A percentile compares a stretch with the other conserved stretches of the same genome.
phyloP scores from a whole-genome alignment of 148 eudicot genomes.

The Euryodendron excelsum region DNA sequence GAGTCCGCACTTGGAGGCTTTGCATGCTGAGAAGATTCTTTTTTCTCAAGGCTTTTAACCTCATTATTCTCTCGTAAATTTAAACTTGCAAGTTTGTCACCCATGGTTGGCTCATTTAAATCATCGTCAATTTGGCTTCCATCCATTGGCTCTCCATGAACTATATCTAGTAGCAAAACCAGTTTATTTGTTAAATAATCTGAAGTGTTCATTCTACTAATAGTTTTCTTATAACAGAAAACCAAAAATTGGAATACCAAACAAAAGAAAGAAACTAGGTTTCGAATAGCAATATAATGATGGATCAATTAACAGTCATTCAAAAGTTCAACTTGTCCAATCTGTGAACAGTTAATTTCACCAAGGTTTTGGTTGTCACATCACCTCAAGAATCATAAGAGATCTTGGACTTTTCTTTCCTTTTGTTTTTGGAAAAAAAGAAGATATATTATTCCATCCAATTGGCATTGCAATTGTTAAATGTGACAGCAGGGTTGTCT shows the following conservation, averaged over 20 bases:
- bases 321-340: background rate
- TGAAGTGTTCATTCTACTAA: background rate
- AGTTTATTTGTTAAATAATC: constrained; percentile 6
- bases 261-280: background rate
- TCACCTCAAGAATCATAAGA: no score
- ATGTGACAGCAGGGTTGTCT: background rate
- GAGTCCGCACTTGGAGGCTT: constrained; percentile 93
- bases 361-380: background rate
- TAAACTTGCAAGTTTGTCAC: constrained; percentile 79
- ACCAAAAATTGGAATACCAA: background rate
- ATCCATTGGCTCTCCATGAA: constrained; percentile 38
- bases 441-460: background rate
- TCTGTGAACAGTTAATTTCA: constrained; percentile 1
- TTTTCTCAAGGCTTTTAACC: constrained; percentile 30
- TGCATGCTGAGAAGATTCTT: constrained; percentile 27
- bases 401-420: background rate
- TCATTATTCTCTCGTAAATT: constrained; percentile 40
- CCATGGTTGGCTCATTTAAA: constrained; percentile 81
- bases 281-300: background rate
- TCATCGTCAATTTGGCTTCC: constrained; percentile 51
- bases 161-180: constrained; percentile 26
- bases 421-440: background rate
- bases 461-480: background rate
- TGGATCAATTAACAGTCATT: background rate
- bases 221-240: background rate